These are phyloP conservation scores for Endotrypanum monterogeii DNA, from an alignment of 208 protist genomes.

Conservation along the genomic window DNA sequence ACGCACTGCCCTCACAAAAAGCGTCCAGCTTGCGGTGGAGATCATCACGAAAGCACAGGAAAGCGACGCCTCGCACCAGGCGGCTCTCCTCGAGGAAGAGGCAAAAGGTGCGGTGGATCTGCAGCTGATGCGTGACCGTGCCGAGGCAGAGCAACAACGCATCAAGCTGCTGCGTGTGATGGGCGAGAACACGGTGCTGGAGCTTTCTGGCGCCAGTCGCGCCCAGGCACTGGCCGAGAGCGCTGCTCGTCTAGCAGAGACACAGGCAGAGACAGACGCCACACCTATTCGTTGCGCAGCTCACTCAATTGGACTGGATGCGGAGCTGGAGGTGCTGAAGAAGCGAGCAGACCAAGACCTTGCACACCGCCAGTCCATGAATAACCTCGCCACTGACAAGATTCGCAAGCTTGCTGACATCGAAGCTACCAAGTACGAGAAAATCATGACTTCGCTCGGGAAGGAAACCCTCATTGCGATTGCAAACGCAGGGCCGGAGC, in stretches of 20 bases:
- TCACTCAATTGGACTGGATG: conserved; percentile 43
- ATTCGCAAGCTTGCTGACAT: conserved; percentile 57
- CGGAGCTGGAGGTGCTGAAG: conserved; percentile 59
- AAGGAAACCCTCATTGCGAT: conserved; percentile 86
- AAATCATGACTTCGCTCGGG: conserved; percentile 85
- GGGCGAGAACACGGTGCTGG: conserved; percentile 66
- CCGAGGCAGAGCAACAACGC: conserved; percentile 60
- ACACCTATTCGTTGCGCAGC: conserved; percentile 53
- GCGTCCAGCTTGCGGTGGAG: conserved; percentile 92
- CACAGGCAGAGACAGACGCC: conserved; percentile 52
- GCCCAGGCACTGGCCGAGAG: conserved; percentile 78
- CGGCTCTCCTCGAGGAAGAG: conserved; percentile 76
- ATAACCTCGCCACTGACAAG: conserved; percentile 81
- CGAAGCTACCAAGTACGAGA: conserved; percentile 71
- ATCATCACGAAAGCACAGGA: conserved; percentile 92
- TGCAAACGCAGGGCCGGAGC: conserved; percentile 89
- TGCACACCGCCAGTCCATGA: conserved; percentile 56
- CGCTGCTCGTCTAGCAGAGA: conserved; percentile 67
- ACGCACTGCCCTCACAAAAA: conserved; percentile 78
- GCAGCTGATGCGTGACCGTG: conserved; percentile 75
- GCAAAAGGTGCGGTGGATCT: conserved; percentile 66
- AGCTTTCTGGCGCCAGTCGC: conserved; percentile 67
- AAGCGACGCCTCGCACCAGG: conserved; percentile 82
- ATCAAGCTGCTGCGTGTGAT: conserved; percentile 66
- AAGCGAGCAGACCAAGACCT: conserved; percentile 71